Evolutionary conservation across 163 green algal genomes (phyloP).

Genomic region (Scenedesmus sp.): DNA sequence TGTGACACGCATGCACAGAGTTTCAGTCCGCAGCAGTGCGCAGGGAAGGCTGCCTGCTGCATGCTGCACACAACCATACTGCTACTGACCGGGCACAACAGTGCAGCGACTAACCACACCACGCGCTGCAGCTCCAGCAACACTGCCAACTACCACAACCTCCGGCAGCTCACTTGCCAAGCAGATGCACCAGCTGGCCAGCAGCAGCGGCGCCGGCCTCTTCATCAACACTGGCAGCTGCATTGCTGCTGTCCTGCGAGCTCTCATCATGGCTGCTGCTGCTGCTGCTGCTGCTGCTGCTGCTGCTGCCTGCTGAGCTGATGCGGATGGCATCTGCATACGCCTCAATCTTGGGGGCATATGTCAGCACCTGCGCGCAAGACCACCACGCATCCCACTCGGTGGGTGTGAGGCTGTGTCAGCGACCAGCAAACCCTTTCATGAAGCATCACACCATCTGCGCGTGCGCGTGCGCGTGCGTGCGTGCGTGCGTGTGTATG

Average conservation of each 20-base stretch:
- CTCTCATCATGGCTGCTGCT: not conserved
- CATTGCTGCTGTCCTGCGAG: not conserved
- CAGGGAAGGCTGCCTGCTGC: too few species aligned
- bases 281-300: slow-evolving; percentile 37
- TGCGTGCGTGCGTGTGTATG: too few species aligned
- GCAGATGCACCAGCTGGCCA: not conserved
- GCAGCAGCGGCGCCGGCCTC: not conserved
- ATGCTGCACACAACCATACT: too few species aligned
- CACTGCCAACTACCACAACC: not conserved
- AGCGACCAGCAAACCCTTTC: too few species aligned
- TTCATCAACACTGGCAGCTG: not conserved
- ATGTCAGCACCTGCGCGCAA: slow-evolving; percentile 25
- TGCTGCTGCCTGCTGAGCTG: slow-evolving; percentile 4
- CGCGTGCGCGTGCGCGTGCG: too few species aligned
- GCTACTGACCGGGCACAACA: too few species aligned
- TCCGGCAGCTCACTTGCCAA: not conserved
- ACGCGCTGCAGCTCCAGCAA: too few species aligned
- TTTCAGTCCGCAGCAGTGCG: too few species aligned
- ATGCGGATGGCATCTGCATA: slow-evolving; percentile 20
- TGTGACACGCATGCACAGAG: too few species aligned
- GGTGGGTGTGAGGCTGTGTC: not conserved
- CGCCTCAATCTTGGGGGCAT: slow-evolving; percentile 1
- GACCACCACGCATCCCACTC: not conserved
- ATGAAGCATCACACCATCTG: too few species aligned
- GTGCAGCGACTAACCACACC: too few species aligned